These are phyloP conservation scores for Penicillium sp. DNA, from an alignment of 2,329 filamentous ascomycete species.

Conservation along the genomic window DNA sequence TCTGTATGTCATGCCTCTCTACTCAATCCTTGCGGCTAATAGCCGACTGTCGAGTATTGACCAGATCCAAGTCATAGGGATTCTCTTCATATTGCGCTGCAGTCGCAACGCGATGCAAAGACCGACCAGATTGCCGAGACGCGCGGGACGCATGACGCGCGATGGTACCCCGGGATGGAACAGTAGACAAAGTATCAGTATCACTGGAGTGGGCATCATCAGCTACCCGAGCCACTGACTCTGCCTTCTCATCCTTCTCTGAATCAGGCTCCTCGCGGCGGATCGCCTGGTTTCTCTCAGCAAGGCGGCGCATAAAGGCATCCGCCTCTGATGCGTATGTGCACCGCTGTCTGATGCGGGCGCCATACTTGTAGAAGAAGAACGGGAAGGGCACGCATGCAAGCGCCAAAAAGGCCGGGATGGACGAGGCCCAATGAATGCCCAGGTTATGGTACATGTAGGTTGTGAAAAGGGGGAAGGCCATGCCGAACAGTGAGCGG, in stretches of 20 bases:
- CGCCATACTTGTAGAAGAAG: constrained; percentile 31
- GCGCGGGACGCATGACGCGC: constrained; percentile 17
- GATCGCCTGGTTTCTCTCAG: constrained; percentile 20
- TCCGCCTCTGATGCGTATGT: constrained; percentile 32
- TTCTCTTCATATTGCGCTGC: constrained; percentile 42
- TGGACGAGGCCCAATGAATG: constrained; percentile 28
- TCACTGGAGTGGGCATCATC: constrained; percentile 15
- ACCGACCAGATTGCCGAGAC: constrained; percentile 22
- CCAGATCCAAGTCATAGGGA: constrained; percentile 47
- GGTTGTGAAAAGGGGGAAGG: constrained; percentile 28
- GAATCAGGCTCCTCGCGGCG: constrained; percentile 2
- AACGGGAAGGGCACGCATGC: constrained; percentile 30
- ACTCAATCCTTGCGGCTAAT: constrained; percentile 21
- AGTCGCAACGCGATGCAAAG: constrained; percentile 20
- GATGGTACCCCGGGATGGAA: constrained; percentile 20
- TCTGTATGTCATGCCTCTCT: neutral
- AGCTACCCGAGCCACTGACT: neutral
- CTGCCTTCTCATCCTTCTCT: constrained; percentile 1
- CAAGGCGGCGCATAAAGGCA: constrained; percentile 36
- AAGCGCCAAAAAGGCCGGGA: constrained; percentile 28
- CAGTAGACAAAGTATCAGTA: constrained; percentile 18
- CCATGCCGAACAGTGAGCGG: constrained; percentile 28
- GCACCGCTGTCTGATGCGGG: constrained; percentile 18
- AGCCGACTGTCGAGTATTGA: constrained; percentile 39
- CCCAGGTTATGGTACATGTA: constrained; percentile 29